Conservation (phyloP, 2,329 filamentous ascomycete genomes). For the Aspergillus sp. region DNA sequence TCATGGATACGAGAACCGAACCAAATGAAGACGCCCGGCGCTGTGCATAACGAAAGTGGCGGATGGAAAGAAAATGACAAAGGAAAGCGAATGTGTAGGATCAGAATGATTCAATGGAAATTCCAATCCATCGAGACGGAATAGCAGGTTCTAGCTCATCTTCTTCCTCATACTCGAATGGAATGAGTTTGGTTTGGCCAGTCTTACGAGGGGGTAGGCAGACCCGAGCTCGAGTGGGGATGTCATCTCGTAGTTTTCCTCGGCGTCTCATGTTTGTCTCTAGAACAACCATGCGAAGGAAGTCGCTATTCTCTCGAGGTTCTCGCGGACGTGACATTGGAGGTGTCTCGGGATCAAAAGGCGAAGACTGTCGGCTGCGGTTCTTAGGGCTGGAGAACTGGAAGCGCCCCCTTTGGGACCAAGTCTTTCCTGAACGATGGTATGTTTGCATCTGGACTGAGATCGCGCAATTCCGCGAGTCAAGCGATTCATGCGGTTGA, state of each 20-base stretch:
- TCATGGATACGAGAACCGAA: background rate
- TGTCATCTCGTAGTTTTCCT: constrained; percentile 60
- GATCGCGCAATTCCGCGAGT: constrained; percentile 43
- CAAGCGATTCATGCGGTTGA: constrained; percentile 34
- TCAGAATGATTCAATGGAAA: constrained; percentile 21
- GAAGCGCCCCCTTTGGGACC: constrained; percentile 29
- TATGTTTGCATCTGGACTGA: constrained; percentile 67
- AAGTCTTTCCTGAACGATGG: constrained; percentile 35
- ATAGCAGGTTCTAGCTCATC: constrained; percentile 23
- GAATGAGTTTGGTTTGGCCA: constrained; percentile 13
- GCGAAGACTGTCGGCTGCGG: constrained; percentile 38
- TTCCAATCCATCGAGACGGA: constrained; percentile 31
- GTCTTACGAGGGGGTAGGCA: constrained; percentile 59
- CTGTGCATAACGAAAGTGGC: constrained; percentile 14
- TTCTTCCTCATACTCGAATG: constrained; percentile 16
- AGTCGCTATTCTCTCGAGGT: constrained; percentile 63
- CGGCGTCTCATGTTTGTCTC: constrained; percentile 68
- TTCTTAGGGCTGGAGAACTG: constrained; percentile 46
- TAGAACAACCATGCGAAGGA: constrained; percentile 62
- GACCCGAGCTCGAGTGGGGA: constrained; percentile 56
- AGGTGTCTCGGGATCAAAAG: constrained; percentile 35
- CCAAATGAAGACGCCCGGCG: background rate
- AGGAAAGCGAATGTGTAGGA: background rate
- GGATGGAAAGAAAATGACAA: background rate
- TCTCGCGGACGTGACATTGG: constrained; percentile 58